Evolutionary conservation across 495 filamentous ascomycete species (phyloP), one percentile per base, ranked within the genome.

Genomic region (Podospora pseudocomata): DNA sequence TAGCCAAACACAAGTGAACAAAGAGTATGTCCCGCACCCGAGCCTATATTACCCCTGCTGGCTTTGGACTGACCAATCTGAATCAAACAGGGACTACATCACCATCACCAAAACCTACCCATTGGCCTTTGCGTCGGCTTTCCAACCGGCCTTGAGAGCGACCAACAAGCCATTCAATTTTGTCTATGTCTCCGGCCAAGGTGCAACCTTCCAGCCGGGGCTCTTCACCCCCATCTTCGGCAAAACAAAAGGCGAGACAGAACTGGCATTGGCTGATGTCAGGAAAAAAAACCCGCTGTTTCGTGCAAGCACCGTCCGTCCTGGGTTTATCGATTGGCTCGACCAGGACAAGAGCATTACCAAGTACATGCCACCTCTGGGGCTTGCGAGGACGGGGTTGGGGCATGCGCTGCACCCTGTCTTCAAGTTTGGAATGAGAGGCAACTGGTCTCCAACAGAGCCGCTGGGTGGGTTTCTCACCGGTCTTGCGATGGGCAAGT

Each of bases 131-230:
- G 88, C 88, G 2, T 39, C 61, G 3, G 87, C 88, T 16, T 89
- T 92, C 74, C 71, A 82, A 61, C 20, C 19, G 27, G 20, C 23
- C 23, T 20, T 18, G 18, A 15, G 11, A n/a, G 9, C 60, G 15
- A 13, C 16, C 18, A 68, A 72, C 18, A 74, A 83, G 55, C 80
- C 86, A 18, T 87, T 93, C 79, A 86, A 84, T 55, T 92, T 92
- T 71, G 80, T 92, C 71, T 88, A 88, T 73, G 85, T 93, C 59
- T 91, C 89, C 0, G 90, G 90, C 28, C 82, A 82, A 66, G 84
- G 86, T 34, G 77, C 82, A 0, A 86, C 82, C 27, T 76, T 73
- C 15, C 76, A 76, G 5, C 87, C 87, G 0, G 82, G 81, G 3
- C 70, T 76, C 2, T 82, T 88, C 64, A 84, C 86, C 0, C 76